Base-by-base conservation (phyloP, 805 yeast species). In the Yamadazyma paraphyllophila region DNA sequence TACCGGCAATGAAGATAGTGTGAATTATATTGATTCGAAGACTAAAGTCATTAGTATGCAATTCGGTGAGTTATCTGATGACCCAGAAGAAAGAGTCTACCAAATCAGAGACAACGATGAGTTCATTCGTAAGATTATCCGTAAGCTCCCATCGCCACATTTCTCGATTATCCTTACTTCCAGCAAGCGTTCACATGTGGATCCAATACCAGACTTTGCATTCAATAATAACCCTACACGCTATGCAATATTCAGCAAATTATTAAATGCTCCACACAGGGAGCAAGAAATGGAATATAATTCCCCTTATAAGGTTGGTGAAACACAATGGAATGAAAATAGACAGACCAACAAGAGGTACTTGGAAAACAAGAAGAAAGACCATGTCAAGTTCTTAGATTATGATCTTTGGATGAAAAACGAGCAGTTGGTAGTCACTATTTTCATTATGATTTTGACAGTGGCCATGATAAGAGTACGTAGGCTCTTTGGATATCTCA, bases 81-180 rank as follows among this genome's bases (percentile, higher is more conserved):
- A 51, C 17, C 32, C 30, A 12, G 31, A n/a, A 1, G 49, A 37
- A n/a, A 39, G 61, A 39, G 14, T n/a, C 8, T 36, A 43, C 15
- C 53, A 51, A 14, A 57, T 81, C 27, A 53, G 60, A 11, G 57
- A 65, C 25, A 67, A 74, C 39, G 82, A 78, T 52, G 76, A 71
- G 38, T 63, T 69, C 38, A 54, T 88, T 9, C 69, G 85, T 43
- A 71, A 72, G 14, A 71, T 86, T 3, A 50, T 86, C n/a, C 76
- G 86, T 31, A 80, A 78, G 44, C 61, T 86, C 10, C 96, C 97
- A 1, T 74, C 91, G 0, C 96, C 96, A 0, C 77, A 79, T 48
- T 76, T 75, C 45, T 70, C 89, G 2, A 65, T 90, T 2, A 61
- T 88, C 2, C 69, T 81, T 47, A 80, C 90, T 4, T 59, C 68